phyloP scores from a whole-genome alignment of 2,329 filamentous ascomycete species.

The Coleophoma cylindrospora region DNA sequence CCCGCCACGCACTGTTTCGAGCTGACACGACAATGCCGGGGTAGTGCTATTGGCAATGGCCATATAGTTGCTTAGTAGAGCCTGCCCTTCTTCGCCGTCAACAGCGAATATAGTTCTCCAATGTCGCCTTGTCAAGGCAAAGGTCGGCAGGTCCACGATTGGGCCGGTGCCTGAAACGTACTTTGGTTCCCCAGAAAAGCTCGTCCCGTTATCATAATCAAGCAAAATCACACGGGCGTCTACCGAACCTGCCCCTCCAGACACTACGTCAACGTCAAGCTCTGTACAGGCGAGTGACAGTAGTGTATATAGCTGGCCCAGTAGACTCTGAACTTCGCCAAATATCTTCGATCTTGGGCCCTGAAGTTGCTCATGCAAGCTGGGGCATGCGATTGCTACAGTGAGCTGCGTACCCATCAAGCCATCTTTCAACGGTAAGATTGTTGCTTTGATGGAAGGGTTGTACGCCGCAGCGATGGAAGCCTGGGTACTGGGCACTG shows the following conservation, averaged over 20 bases:
- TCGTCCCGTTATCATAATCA: constrained; percentile 45
- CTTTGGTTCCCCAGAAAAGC: constrained; percentile 40
- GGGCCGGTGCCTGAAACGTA: constrained; percentile 27
- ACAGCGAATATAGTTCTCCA: constrained; percentile 65
- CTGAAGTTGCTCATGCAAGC: constrained; percentile 41
- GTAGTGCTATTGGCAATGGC: constrained; percentile 41
- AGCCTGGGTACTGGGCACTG: neutral
- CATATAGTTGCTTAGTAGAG: constrained; percentile 46
- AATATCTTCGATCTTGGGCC: constrained; percentile 53
- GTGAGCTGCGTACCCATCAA: constrained; percentile 11
- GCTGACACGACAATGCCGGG: constrained; percentile 42
- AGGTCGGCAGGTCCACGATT: constrained; percentile 40
- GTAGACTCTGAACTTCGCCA: constrained; percentile 62
- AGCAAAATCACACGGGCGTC: constrained; percentile 73
- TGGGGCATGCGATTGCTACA: constrained; percentile 57
- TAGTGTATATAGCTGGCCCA: constrained; percentile 75
- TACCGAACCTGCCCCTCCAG: constrained; percentile 65
- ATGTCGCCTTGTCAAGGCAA: constrained; percentile 46
- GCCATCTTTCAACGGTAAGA: neutral
- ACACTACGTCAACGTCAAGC: constrained; percentile 46
- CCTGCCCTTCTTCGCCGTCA: constrained; percentile 59
- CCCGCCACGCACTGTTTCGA: constrained; percentile 47
- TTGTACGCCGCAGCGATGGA: neutral
- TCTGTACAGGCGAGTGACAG: constrained; percentile 67
- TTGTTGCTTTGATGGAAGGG: neutral